Base-by-base conservation (phyloP, 2,329 filamentous ascomycete species). In the Ceratocystis diversiconidia region DNA sequence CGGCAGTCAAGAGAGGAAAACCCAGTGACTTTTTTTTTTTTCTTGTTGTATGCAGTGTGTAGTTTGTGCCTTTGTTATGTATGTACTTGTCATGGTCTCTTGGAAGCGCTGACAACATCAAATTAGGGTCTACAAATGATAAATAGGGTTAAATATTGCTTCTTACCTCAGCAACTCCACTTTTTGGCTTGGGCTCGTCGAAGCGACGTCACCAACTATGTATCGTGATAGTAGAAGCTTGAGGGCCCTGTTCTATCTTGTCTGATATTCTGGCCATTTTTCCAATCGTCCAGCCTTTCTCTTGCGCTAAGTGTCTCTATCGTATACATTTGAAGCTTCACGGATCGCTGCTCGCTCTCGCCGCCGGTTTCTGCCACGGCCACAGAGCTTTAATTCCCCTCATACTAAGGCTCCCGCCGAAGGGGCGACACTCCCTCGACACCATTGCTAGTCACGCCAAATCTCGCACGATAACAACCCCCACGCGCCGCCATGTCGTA, bases 401-500 rank as follows among this genome's bases (percentile, higher is more conserved):
- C 25, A 65, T n/a, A 19, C 36, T 22, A n/a, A 61, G 52, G 17
- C 41, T 41, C 55, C 30, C 44, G 30, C 28, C 57, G 12, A 22
- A n/a, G 12, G 41, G 30, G 41, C 12, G 43, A 36, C 41, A 12
- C 50, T 48, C 25, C 8, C 22, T 28, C 15, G 4, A 12, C 15
- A 46, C 22, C 50, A 25, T 22, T 19, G 7, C 63, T 10, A 25
- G 5, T 22, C 17, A 41, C 48, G 19, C n/a, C 52, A 28, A 19
- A 10, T 15, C 36, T 41, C n/a, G 5, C 32, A 48, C 46, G 2
- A 52, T 5, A 12, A 52, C 19, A 19, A 57, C 63, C 66, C 63
- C 43, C 60, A 50, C 66, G 66, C 67, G 69, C 71, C 72, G 75
- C 70, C 71, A 96, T 97, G 94, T 95, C 94, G 71, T 95, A 95